Base-by-base conservation (phyloP, 2,329 filamentous ascomycete species). In the Aspergillus caelatus region DNA sequence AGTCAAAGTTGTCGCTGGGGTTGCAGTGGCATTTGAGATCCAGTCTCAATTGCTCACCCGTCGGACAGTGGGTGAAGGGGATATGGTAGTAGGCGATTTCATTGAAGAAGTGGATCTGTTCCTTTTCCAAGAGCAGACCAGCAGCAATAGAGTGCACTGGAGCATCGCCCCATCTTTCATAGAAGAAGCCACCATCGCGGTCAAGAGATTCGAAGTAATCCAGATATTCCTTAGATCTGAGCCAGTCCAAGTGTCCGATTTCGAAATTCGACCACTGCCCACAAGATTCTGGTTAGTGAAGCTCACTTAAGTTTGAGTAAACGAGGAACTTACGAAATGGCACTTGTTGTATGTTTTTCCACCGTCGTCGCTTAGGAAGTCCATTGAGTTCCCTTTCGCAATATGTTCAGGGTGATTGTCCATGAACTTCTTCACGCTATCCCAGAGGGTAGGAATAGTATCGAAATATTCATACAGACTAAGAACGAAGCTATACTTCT, bases 51-150 rank as follows among this genome's bases (percentile, higher is more conserved):
- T 97, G 86, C 80, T 98, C 93, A 60, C 91, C 91, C 0, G 93
- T 97, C 2, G 95, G 95, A 80, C 95, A 99, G 80, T 99, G 95
- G 5, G 94, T 98, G 78, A 99, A 99, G 26, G 95, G 95, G 28
- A 97, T 91, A 77, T 99, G 95, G 80, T 93, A 97, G 81, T 99
- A 99, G 64, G 92, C 94, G 73, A 99, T 99, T 75, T 99, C 94
- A 79, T 99, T 92, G 84, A 98, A 99, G 84, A 99, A 99, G 79
- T 99, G 95, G 66, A 99, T 89, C 78, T 99, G 89, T 57, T 95
- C 91, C 83, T 96, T 97, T 79, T 91, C 90, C 68, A 99, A 85
- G 79, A 98, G 86, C 46, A 99, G 82, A 65, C 86, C 86, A 3
- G 95, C 95, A 16, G 92, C 95, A 70, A 99, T 97, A n/a, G 94